These are phyloP conservation scores for Hawksworthiomyces lignivorus DNA, from an alignment of 2,329 filamentous ascomycete genomes.

Conservation along the genomic window DNA sequence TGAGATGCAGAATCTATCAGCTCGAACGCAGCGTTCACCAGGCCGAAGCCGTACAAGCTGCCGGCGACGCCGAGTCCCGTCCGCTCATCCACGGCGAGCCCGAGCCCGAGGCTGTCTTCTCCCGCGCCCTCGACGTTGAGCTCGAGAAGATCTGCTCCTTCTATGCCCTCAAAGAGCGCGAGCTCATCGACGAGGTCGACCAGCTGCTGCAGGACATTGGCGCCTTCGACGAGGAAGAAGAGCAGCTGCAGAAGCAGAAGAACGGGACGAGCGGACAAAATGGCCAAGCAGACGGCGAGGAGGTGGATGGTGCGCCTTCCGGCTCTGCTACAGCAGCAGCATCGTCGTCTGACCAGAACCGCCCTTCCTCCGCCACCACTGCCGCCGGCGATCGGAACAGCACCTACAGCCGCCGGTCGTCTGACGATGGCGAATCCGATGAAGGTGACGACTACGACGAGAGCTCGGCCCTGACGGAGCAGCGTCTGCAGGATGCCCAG, in stretches of 20 bases:
- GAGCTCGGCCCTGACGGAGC: slow-evolving; percentile 42
- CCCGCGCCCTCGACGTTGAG: slow-evolving; percentile 74
- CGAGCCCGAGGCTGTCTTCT: slow-evolving; percentile 76
- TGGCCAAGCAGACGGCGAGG: neutral
- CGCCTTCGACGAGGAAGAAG: slow-evolving; percentile 54
- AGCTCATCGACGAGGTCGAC: slow-evolving; percentile 75
- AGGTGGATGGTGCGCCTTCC: slow-evolving; percentile 10
- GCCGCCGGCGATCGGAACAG: slow-evolving; percentile 24
- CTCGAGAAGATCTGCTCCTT: slow-evolving; percentile 92
- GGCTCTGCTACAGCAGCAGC: neutral
- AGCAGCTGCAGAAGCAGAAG: slow-evolving; percentile 18
- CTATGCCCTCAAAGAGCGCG: slow-evolving; percentile 80
- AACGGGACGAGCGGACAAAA: neutral
- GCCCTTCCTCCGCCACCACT: slow-evolving; percentile 19
- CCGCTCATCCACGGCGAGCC: slow-evolving; percentile 63
- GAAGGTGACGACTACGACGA: slow-evolving; percentile 54
- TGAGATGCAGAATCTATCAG: slow-evolving; percentile 81
- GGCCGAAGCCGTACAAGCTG: slow-evolving; percentile 44
- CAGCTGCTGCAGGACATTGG: slow-evolving; percentile 69
- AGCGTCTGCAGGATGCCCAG: slow-evolving; percentile 5
- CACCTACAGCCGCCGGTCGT: slow-evolving; percentile 36
- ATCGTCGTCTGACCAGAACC: neutral
- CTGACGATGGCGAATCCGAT: slow-evolving; percentile 53
- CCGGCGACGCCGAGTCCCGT: slow-evolving; percentile 69
- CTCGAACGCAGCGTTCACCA: slow-evolving; percentile 77